phyloP scores from a whole-genome alignment of 331 rosid species.

The Quercus lobata region DNA sequence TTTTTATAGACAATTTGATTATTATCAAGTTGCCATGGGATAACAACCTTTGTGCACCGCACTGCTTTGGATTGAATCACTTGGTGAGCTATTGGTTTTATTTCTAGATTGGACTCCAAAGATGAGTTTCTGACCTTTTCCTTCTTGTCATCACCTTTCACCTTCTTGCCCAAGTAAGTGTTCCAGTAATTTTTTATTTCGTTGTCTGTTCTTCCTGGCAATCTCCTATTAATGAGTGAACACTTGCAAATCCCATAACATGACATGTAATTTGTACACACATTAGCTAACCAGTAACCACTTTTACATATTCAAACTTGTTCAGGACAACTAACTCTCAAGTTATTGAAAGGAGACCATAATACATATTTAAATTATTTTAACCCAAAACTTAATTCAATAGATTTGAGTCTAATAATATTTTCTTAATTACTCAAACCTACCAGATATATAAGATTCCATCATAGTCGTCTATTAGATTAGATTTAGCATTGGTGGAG shows the following conservation, averaged over 20 bases:
- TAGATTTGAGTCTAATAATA: too few relatives aligned
- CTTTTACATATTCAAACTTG: too few relatives aligned
- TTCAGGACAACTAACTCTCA: too few relatives aligned
- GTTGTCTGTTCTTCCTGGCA: conserved; percentile 22
- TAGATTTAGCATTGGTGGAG: too few relatives aligned
- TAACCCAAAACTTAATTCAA: too few relatives aligned
- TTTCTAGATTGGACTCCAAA: neutral
- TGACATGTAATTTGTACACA: neutral
- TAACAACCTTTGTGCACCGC: conserved; percentile 1
- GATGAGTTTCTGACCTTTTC: too few relatives aligned
- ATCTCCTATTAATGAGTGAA: conserved; percentile 14
- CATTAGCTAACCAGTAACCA: too few relatives aligned
- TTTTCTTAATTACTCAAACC: too few relatives aligned
- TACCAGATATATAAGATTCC: too few relatives aligned
- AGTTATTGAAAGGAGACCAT: too few relatives aligned
- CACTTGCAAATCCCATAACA: neutral
- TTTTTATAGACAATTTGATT: neutral
- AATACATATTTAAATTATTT: too few relatives aligned
- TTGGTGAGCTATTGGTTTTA: neutral
- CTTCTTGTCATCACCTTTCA: neutral
- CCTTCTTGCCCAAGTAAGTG: conserved; percentile 7
- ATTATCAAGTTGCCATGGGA: neutral
- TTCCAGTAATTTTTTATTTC: conserved; percentile 23
- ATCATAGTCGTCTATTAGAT: too few relatives aligned
- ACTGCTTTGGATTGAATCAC: conserved; percentile 19